Percentiles rank a stretch among this genome's conserved stretches.
Evolutionary conservation across 2,329 filamentous ascomycete species (phyloP).

Genomic region (Cladosporium sp.): DNA sequence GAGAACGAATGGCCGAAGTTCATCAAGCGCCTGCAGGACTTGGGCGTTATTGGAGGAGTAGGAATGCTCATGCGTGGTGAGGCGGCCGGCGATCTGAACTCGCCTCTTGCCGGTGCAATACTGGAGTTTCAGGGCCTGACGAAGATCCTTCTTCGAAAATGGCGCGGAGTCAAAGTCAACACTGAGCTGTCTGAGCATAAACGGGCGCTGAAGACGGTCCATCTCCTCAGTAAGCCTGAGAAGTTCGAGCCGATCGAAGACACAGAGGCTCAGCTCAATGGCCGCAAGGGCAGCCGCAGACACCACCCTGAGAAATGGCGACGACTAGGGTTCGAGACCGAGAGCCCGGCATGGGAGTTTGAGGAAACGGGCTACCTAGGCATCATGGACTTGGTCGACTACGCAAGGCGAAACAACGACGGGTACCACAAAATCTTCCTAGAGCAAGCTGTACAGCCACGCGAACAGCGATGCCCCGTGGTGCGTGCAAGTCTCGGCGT

Average conservation of each 20-base stretch:
- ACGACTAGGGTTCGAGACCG: constrained; percentile 82
- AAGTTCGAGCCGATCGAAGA: constrained; percentile 42
- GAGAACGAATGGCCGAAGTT: constrained; percentile 91
- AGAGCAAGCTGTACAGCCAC: constrained; percentile 73
- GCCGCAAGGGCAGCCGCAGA: constrained; percentile 31
- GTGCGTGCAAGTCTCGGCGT: constrained; percentile 81
- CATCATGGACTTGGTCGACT: constrained; percentile 96
- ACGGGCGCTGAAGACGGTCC: constrained; percentile 76
- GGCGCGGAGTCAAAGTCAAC: constrained; percentile 80
- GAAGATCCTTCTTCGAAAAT: constrained; percentile 69
- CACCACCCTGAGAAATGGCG: constrained; percentile 93
- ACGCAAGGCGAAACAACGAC: constrained; percentile 86
- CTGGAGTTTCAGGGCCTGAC: constrained; percentile 91
- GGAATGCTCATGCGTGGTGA: constrained; percentile 91
- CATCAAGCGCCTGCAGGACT: constrained; percentile 86
- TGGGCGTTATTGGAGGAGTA: constrained; percentile 87
- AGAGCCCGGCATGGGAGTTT: constrained; percentile 83
- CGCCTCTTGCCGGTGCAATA: constrained; percentile 80
- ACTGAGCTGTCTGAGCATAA: constrained; percentile 84
- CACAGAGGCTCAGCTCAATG: constrained; percentile 20
- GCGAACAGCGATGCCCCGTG: constrained; percentile 74
- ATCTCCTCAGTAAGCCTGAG: constrained; percentile 52
- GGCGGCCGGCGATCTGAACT: constrained; percentile 81
- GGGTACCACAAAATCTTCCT: constrained; percentile 85
- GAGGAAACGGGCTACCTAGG: constrained; percentile 81